phyloP scores from a whole-genome alignment of 257 asterid genomes.

The Solanum ossicruentum region DNA sequence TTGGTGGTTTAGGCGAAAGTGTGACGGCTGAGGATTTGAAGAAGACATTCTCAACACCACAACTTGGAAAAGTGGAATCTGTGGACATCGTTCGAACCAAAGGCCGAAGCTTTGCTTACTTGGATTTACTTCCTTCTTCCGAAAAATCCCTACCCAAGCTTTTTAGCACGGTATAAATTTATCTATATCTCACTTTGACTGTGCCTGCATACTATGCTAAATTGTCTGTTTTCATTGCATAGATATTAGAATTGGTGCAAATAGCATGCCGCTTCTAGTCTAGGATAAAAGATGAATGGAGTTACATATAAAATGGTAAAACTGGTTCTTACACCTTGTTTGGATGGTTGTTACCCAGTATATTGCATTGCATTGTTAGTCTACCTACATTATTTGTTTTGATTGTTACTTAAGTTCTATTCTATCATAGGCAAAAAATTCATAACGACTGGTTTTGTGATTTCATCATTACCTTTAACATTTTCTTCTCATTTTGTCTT shows the following conservation, averaged over 20 bases:
- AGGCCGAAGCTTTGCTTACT: slow-evolving; percentile 77
- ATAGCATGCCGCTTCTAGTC: not conserved
- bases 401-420: too few species aligned
- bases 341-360: too few species aligned
- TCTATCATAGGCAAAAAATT: too few species aligned
- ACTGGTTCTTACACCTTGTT: too few species aligned
- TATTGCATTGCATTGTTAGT: too few species aligned
- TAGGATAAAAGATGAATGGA: not conserved
- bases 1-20: slow-evolving; percentile 68
- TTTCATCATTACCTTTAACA: too few species aligned
- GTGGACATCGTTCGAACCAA: slow-evolving; percentile 68
- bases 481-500: too few species aligned
- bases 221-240: not conserved
- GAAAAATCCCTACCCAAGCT: slow-evolving; percentile 83
- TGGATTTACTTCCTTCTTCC: slow-evolving; percentile 67
- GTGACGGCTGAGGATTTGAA: slow-evolving; percentile 52
- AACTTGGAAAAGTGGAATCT: slow-evolving; percentile 53
- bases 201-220: not conserved
- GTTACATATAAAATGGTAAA: not conserved
- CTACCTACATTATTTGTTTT: too few species aligned
- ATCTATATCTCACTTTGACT: slow-evolving; percentile 8
- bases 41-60: slow-evolving; percentile 67
- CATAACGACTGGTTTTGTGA: too few species aligned
- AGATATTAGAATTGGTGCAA: not conserved
- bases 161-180: slow-evolving; percentile 62